Evolutionary conservation across 1,139 yeast species (phyloP), one percentile per base, ranked within the genome.

Genomic region (Candida sp.): DNA sequence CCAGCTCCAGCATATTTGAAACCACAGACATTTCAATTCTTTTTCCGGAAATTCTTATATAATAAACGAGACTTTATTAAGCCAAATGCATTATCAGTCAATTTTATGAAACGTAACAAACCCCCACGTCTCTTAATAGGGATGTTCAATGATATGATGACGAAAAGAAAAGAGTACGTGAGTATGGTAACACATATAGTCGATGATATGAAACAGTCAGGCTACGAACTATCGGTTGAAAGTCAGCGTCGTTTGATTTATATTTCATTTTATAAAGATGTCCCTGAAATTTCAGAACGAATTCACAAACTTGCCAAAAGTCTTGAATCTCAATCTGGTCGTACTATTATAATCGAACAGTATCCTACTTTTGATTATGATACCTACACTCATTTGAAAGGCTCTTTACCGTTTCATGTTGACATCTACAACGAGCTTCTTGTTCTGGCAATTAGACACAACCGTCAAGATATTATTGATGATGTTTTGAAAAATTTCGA

Each of bases 11-110:
- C 59, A 4, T 62, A 64, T 43, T 54, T 75, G 39, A 46, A 40
- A 4, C 61, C 68, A 4, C 49, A 54, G 7, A 75, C 75, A 49
- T 57, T 77, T 32, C 73, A 75, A 45, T 62, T 60, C 7, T 61
- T 78, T 32, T 45, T 77, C 21, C 45, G 52, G 3, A 52, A 51
- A 32, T 63, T 73, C 42, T 49, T 67, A 38, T 40, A 22, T 27
- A 35, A 34, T 27, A 46, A 37, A 22, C 30, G 21, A 5, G 39
- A 37, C 19, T 37, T 37, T 21, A 11, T 37, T 22, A 36, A n/a
- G 15, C 41, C 9, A 36, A 42, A 11, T 35, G 36, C 22, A 32
- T 9, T 37, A 21, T 35, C 30, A 6, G 5, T n/a, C 43, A 4
- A 25, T 9, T 19, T 33, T 33, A 5, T 33, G 40, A 3, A 15